A percentile compares a stretch with the other conserved stretches of the same genome.
Evolutionary conservation across 495 filamentous ascomycete genomes (phyloP).

Genomic region (Corynascus novoguineensis): DNA sequence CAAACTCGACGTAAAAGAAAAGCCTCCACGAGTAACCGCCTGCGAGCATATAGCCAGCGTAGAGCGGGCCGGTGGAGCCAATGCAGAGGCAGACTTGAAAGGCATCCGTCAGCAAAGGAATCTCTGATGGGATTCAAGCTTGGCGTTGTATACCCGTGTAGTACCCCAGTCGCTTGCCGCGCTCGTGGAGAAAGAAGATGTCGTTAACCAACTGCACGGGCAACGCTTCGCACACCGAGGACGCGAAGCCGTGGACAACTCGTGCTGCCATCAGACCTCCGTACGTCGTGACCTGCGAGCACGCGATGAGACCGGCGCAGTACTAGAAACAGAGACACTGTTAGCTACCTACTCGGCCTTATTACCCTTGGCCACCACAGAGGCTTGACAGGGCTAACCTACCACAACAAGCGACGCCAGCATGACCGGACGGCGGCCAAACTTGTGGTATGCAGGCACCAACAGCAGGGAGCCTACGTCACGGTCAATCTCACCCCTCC

Average conservation of each 20-base stretch:
- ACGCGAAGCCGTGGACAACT: slow-evolving; percentile 52
- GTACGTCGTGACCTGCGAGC: slow-evolving; percentile 48
- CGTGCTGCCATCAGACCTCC: slow-evolving; percentile 50
- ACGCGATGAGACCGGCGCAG: slow-evolving; percentile 51
- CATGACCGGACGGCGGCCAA: slow-evolving; percentile 56
- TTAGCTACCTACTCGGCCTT: neutral
- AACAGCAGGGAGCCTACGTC: slow-evolving; percentile 48
- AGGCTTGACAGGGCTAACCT: slow-evolving; percentile 15
- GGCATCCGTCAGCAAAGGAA: no score
- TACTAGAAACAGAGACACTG: slow-evolving; percentile 34
- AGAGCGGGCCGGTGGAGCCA: slow-evolving; percentile 53
- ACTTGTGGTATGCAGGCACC: slow-evolving; percentile 56
- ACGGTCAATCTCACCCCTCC: neutral
- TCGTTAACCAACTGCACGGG: slow-evolving; percentile 63
- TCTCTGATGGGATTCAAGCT: no score
- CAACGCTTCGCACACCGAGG: slow-evolving; percentile 56
- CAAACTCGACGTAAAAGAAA: slow-evolving; percentile 61
- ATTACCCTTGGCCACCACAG: no score
- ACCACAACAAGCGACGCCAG: slow-evolving; percentile 48
- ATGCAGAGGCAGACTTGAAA: slow-evolving; percentile 58
- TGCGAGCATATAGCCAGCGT: slow-evolving; percentile 59
- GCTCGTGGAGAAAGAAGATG: slow-evolving; percentile 60
- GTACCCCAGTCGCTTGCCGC: slow-evolving; percentile 53
- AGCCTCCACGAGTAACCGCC: slow-evolving; percentile 58
- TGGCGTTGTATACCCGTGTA: slow-evolving; percentile 57